phyloP scores from a whole-genome alignment of 768 basidiomycete species.

The Suillus subaureus region DNA sequence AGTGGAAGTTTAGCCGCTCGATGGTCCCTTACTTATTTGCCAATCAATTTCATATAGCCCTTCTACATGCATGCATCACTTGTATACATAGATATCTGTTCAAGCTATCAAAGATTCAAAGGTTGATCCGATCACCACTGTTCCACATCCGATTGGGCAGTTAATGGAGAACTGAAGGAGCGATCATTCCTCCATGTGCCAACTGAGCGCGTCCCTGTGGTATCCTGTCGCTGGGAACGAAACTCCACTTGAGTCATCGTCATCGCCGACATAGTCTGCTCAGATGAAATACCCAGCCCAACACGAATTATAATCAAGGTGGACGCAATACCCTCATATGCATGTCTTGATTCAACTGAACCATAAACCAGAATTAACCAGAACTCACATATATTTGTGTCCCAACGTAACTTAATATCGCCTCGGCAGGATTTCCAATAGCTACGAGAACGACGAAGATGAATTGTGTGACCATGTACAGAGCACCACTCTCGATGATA shows the following conservation, averaged over 20 bases:
- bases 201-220: background rate
- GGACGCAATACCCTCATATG: slow-evolving; percentile 16
- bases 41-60: background rate
- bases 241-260: slow-evolving; percentile 2
- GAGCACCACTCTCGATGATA: slow-evolving; percentile 32
- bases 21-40: background rate
- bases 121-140: background rate
- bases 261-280: background rate
- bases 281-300: slow-evolving; percentile 16
- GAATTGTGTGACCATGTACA: slow-evolving; percentile 34
- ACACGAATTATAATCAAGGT: slow-evolving; percentile 24
- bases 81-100: background rate
- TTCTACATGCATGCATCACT: background rate
- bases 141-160: too few species aligned
- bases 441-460: slow-evolving; percentile 35
- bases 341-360: too few species aligned
- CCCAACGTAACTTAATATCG: slow-evolving; percentile 24
- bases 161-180: background rate
- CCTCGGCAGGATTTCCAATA: slow-evolving; percentile 30
- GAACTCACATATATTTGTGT: slow-evolving; percentile 34
- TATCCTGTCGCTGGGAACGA: background rate
- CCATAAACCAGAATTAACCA: background rate
- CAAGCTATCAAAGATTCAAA: background rate
- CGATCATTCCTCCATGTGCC: background rate
- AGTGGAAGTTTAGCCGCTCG: too few species aligned